A percentile compares a stretch with the other conserved stretches of the same genome.
These are phyloP conservation scores for Phaeosphaeriaceae sp. DNA, from an alignment of 2,329 filamentous ascomycete genomes.

Conservation along the genomic window DNA sequence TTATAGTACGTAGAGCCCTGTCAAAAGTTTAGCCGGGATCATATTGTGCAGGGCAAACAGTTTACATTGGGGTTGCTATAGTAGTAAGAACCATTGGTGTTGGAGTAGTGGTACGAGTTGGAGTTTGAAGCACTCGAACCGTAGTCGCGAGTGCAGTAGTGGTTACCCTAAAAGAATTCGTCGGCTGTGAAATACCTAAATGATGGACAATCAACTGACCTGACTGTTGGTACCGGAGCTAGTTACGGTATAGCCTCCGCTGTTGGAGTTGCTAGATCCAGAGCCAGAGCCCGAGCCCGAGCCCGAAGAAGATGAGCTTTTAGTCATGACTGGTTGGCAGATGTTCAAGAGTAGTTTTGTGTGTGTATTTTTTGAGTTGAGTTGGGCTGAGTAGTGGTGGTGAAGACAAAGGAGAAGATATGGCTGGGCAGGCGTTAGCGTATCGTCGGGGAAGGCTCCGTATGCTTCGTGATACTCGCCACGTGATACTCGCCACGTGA, in stretches of 20 bases:
- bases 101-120: slow-evolving; percentile 52
- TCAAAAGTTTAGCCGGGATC: not conserved
- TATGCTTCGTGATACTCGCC: not conserved
- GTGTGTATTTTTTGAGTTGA: not conserved
- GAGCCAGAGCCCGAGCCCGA: slow-evolving; percentile 10
- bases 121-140: slow-evolving; percentile 40
- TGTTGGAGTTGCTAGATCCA: slow-evolving; percentile 9
- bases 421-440: not conserved
- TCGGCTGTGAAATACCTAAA: too few relatives aligned
- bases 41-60: not conserved
- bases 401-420: not conserved
- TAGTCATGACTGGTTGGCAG: slow-evolving; percentile 2
- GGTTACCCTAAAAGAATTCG: slow-evolving; percentile 41
- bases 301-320: slow-evolving; percentile 10
- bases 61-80: slow-evolving; percentile 46
- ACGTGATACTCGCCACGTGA: not conserved
- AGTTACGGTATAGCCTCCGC: slow-evolving; percentile 43
- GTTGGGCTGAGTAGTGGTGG: not conserved
- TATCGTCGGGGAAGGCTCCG: not conserved
- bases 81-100: slow-evolving; percentile 45
- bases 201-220: slow-evolving; percentile 15
- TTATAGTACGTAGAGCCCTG: slow-evolving; percentile 50
- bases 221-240: slow-evolving; percentile 52
- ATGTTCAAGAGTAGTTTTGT: not conserved
- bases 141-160: slow-evolving; percentile 50